phyloP scores from a whole-genome alignment of 305 asterid species.

The Fraxinus dipetala region DNA sequence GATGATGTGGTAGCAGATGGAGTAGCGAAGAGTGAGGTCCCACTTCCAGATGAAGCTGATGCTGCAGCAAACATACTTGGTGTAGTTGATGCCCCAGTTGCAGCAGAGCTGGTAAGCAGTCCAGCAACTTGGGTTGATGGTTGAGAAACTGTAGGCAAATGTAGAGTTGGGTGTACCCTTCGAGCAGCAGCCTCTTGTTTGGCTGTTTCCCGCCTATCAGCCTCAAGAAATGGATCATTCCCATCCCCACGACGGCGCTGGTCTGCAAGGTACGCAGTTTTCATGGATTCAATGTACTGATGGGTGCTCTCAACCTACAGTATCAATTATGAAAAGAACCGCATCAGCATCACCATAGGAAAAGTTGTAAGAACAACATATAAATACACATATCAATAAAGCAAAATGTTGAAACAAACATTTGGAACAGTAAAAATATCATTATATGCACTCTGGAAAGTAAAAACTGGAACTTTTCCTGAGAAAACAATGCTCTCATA shows the following conservation, averaged over 20 bases:
- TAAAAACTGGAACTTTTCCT: not conserved
- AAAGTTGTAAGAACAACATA: not conserved
- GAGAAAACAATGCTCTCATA: not conserved
- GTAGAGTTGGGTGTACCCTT: constrained; percentile 89
- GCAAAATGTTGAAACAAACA: not conserved
- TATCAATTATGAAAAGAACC: constrained; percentile 8
- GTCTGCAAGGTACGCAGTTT: constrained; percentile 85
- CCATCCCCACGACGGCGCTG: constrained; percentile 80
- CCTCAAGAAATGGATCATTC: constrained; percentile 87
- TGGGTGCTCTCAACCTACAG: constrained; percentile 87
- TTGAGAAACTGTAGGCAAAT: constrained; percentile 67
- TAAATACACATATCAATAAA: not conserved
- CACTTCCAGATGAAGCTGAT: constrained; percentile 63
- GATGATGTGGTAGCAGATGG: constrained; percentile 61
- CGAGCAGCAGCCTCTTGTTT: constrained; percentile 91
- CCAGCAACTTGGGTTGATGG: constrained; percentile 58
- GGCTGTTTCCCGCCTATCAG: constrained; percentile 88
- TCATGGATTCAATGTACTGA: constrained; percentile 95
- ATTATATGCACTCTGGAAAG: not conserved
- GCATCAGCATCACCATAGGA: constrained; percentile 3
- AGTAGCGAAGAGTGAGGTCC: constrained; percentile 60
- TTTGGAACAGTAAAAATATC: not conserved
- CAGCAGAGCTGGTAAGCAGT: constrained; percentile 46
- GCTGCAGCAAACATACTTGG: constrained; percentile 38
- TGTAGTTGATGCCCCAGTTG: constrained; percentile 52